These are phyloP conservation scores for Takakia lepidozioides DNA, from an alignment of 225 moss, liverwort and hornwort genomes.

Conservation along the genomic window DNA sequence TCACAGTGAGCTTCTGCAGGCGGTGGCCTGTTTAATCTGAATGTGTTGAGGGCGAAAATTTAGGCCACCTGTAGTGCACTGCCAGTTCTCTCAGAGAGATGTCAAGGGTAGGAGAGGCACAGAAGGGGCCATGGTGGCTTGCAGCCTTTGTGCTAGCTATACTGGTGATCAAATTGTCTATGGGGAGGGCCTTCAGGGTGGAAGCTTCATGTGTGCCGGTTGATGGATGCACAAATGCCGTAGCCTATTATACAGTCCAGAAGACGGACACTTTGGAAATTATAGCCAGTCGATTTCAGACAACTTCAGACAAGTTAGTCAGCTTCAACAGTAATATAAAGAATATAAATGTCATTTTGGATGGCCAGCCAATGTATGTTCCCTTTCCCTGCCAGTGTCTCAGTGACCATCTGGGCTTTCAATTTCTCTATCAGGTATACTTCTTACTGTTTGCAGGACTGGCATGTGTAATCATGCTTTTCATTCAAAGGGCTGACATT, in stretches of 20 bases:
- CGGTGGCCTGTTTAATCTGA: no score
- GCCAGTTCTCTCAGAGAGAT: no score
- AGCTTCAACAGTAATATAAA: conserved; percentile 17
- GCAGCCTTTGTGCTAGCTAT: no score
- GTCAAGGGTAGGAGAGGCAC: no score
- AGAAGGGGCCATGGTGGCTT: no score
- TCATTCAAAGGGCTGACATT: no score
- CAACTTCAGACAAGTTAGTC: conserved; percentile 15
- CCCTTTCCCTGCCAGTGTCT: conserved; percentile 45
- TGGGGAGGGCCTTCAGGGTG: no score
- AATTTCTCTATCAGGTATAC: conserved; percentile 29
- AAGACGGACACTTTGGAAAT: conserved; percentile 22
- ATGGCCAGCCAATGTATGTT: conserved; percentile 18
- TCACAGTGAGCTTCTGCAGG: no score
- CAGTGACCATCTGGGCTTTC: conserved; percentile 13
- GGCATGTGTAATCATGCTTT: neutral
- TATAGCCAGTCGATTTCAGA: conserved; percentile 27
- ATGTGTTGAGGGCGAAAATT: no score
- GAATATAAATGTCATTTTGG: neutral
- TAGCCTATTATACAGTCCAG: conserved; percentile 26
- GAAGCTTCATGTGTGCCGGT: conserved; percentile 17
- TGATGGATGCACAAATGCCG: conserved; percentile 23
- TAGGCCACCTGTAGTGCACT: no score
- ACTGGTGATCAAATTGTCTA: no score
- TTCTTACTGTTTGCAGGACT: neutral